Conservation (phyloP, 331 rosid species). For the Erythrophleum ivorense region DNA sequence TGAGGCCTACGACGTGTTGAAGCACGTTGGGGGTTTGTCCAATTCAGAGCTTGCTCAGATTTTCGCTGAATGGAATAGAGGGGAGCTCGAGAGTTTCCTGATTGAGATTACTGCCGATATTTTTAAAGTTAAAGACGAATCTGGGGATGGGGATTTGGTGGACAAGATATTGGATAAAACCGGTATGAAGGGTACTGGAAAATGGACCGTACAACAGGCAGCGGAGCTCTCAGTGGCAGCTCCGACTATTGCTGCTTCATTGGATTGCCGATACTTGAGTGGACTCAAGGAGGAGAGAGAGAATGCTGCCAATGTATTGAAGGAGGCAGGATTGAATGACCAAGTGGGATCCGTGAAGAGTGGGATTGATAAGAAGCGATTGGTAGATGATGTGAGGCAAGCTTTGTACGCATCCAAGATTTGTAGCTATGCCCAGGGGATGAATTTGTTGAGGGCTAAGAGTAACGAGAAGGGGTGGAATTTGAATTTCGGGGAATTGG, state of each 20-base stretch:
- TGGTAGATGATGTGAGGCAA: constrained; percentile 92
- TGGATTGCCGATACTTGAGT: constrained; percentile 82
- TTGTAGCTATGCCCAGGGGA: constrained; percentile 95
- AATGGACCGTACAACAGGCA: constrained; percentile 96
- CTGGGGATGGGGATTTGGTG: constrained; percentile 73
- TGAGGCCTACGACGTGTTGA: constrained; percentile 87
- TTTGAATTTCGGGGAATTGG: constrained; percentile 85
- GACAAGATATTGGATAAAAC: constrained; percentile 92
- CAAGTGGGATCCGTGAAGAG: constrained; percentile 47
- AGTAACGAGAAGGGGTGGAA: constrained; percentile 82
- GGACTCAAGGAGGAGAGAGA: constrained; percentile 95
- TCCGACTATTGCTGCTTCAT: constrained; percentile 84
- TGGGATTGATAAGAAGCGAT: constrained; percentile 72
- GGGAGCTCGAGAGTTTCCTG: constrained; percentile 83
- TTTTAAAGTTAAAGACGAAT: constrained; percentile 73
- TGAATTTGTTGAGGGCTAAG: constrained; percentile 91
- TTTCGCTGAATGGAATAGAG: constrained; percentile 83
- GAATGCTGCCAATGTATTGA: constrained; percentile 62
- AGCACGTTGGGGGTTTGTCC: constrained; percentile 74
- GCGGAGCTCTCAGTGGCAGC: constrained; percentile 93
- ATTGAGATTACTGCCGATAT: constrained; percentile 88
- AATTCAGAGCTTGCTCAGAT: constrained; percentile 70
- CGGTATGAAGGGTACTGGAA: constrained; percentile 91
- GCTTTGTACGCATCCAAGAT: constrained; percentile 94
- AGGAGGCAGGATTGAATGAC: constrained; percentile 76